These are phyloP conservation scores for Neurospora sp. DNA, from an alignment of 495 filamentous ascomycete genomes.

Conservation along the genomic window DNA sequence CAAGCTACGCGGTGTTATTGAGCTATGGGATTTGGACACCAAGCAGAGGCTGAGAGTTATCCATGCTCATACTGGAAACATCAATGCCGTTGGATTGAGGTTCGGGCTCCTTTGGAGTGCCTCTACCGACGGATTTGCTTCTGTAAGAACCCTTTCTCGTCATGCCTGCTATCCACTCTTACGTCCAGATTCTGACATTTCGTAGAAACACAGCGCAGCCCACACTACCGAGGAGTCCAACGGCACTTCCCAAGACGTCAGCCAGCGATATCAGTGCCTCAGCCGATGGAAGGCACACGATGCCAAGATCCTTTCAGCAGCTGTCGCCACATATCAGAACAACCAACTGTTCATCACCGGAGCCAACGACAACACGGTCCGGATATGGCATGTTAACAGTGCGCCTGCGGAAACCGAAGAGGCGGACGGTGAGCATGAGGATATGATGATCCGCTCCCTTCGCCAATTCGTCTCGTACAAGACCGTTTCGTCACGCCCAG, in stretches of 20 bases:
- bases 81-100: conserved; percentile 76
- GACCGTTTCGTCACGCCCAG: conserved; percentile 76
- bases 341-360: conserved; percentile 80
- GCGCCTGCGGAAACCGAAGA: conserved; percentile 24
- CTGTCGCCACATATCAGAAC: conserved; percentile 53
- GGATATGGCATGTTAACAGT: conserved; percentile 78
- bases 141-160: conserved; percentile 42
- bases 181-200: conserved; percentile 2
- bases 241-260: conserved; percentile 56
- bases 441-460: conserved; percentile 75
- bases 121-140: conserved; percentile 65
- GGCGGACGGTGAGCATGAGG: conserved; percentile 32
- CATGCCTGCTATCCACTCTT: background rate
- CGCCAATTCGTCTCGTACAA: conserved; percentile 80
- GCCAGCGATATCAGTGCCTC: conserved; percentile 76
- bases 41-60: conserved; percentile 79
- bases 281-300: conserved; percentile 77
- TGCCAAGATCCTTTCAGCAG: conserved; percentile 81
- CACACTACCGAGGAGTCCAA: conserved; percentile 42
- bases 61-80: conserved; percentile 67
- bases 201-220: conserved; percentile 47
- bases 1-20: conserved; percentile 77
- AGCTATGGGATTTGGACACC: conserved; percentile 95
- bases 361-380: conserved; percentile 83
- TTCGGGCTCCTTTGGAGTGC: conserved; percentile 79